phyloP scores from a whole-genome alignment of 2,329 filamentous ascomycete genomes.

The Oidium heveae region DNA sequence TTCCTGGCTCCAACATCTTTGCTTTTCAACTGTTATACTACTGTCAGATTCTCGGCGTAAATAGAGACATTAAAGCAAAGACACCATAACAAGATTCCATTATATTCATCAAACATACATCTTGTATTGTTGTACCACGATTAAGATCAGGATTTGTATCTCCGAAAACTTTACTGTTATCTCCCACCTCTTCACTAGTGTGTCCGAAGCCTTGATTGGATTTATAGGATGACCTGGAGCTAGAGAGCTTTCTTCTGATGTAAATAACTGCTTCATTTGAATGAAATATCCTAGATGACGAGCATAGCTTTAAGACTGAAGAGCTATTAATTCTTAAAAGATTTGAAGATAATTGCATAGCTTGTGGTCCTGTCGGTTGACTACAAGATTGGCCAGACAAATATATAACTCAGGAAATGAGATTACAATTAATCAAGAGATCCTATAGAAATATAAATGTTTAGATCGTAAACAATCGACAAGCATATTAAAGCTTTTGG shows the following conservation, averaged over 20 bases:
- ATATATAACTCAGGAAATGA: too few relatives aligned
- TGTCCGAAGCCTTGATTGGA: conserved; percentile 20
- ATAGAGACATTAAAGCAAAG: neutral
- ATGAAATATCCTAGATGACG: neutral
- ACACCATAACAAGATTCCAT: conserved; percentile 1
- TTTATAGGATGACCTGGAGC: neutral
- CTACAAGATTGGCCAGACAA: too few relatives aligned
- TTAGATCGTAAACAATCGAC: too few relatives aligned
- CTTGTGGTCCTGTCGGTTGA: neutral
- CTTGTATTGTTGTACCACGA: conserved; percentile 39
- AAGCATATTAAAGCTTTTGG: too few relatives aligned
- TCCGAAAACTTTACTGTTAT: conserved; percentile 30
- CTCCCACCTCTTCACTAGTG: conserved; percentile 39
- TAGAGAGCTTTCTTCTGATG: neutral
- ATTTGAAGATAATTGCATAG: neutral
- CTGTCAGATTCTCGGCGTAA: neutral
- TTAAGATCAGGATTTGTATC: conserved; percentile 32
- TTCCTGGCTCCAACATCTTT: conserved; percentile 20
- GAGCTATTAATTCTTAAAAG: neutral
- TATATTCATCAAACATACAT: conserved; percentile 20
- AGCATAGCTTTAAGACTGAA: neutral
- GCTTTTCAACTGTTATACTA: conserved; percentile 5
- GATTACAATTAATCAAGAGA: too few relatives aligned
- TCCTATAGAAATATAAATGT: too few relatives aligned
- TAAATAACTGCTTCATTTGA: neutral